A percentile compares a stretch with the other conserved stretches of the same genome.
Evolutionary conservation across 345 rosid genomes (phyloP).

Genomic region (Sisymbrium altissimum): DNA sequence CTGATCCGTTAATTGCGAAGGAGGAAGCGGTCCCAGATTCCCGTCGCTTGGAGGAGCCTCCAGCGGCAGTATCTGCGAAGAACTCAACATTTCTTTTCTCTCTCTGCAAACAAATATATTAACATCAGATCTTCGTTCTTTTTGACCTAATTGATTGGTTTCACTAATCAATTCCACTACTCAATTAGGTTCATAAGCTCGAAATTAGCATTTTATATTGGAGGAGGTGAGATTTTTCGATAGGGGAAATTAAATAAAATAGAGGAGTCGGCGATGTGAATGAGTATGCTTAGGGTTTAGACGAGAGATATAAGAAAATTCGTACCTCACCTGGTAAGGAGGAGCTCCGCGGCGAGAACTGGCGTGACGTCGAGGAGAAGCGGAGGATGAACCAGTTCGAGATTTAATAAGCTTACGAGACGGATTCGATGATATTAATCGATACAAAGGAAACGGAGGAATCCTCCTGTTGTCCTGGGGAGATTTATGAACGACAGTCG

Average conservation of each 20-base stretch:
- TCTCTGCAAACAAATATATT: background rate
- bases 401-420: background rate
- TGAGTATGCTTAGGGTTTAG: background rate
- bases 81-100: slow-evolving; percentile 52
- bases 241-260: background rate
- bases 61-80: slow-evolving; percentile 59
- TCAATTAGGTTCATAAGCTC: background rate
- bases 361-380: background rate
- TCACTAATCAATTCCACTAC: background rate
- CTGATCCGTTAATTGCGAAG: slow-evolving; percentile 52
- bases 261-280: background rate
- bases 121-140: background rate
- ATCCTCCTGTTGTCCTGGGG: background rate
- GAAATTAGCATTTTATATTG: background rate
- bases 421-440: slow-evolving; percentile 7
- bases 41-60: slow-evolving; percentile 78
- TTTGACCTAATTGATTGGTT: slow-evolving; percentile 13
- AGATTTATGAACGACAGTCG: slow-evolving; percentile 7
- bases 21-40: slow-evolving; percentile 55
- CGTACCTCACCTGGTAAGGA: slow-evolving; percentile 25
- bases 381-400: background rate
- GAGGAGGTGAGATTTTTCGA: background rate
- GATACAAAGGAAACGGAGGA: background rate
- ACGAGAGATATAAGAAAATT: background rate
- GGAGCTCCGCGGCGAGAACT: background rate